phyloP scores from a whole-genome alignment of 2,329 filamentous ascomycete species.

The Mariannaea sp. region DNA sequence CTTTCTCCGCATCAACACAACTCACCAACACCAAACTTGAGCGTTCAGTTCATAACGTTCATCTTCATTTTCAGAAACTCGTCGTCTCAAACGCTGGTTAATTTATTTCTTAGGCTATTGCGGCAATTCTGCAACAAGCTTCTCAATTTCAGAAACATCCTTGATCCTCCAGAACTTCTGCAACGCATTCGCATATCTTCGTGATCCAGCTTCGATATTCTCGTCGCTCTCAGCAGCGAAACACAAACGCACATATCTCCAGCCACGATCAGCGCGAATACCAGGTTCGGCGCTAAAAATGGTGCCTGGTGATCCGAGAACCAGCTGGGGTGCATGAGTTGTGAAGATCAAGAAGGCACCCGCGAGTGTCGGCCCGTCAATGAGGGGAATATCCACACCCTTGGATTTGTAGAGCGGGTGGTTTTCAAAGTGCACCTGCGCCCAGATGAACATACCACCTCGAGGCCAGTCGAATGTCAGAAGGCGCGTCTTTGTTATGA shows the following conservation, averaged over 20 bases:
- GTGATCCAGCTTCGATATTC: slow-evolving; percentile 64
- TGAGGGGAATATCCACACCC: slow-evolving; percentile 43
- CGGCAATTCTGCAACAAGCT: slow-evolving; percentile 52
- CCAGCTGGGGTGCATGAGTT: slow-evolving; percentile 69
- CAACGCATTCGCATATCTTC: slow-evolving; percentile 70
- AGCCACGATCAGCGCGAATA: slow-evolving; percentile 63
- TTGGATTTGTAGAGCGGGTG: slow-evolving; percentile 68
- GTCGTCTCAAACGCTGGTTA: too few relatives aligned
- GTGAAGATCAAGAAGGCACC: slow-evolving; percentile 73
- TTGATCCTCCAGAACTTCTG: slow-evolving; percentile 79
- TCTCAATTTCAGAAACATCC: slow-evolving; percentile 67
- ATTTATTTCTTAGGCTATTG: background rate
- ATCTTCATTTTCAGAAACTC: too few relatives aligned
- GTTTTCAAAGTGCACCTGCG: slow-evolving; percentile 70
- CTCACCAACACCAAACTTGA: too few relatives aligned
- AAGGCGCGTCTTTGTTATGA: slow-evolving; percentile 74
- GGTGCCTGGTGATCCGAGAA: slow-evolving; percentile 71
- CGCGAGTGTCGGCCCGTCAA: slow-evolving; percentile 61
- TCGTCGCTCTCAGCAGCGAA: slow-evolving; percentile 83
- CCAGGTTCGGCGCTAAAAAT: slow-evolving; percentile 74
- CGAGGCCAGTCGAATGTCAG: slow-evolving; percentile 80
- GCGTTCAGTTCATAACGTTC: too few relatives aligned
- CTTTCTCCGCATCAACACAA: too few relatives aligned
- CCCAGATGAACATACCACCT: slow-evolving; percentile 92
- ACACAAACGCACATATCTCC: slow-evolving; percentile 77